Evolutionary conservation across 1,284 basidiomycete genomes (phyloP).

Genomic region (Austropuccinia psidii): DNA sequence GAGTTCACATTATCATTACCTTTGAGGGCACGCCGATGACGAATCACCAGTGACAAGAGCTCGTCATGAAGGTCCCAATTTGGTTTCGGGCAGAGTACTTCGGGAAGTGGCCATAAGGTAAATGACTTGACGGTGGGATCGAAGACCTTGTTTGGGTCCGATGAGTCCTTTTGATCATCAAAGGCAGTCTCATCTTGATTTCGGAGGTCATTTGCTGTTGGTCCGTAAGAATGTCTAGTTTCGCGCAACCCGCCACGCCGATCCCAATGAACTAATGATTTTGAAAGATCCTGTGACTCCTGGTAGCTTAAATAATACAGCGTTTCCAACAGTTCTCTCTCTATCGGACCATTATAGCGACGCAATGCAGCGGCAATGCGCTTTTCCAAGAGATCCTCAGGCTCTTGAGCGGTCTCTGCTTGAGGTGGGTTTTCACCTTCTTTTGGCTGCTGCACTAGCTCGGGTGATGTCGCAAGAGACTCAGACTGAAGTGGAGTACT

Average conservation of each 20-base stretch:
- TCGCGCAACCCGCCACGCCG: conserved; percentile 1
- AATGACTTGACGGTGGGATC: conserved; percentile 2
- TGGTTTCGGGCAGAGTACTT: conserved; percentile 1
- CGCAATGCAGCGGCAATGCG: not conserved
- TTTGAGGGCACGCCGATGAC: not conserved
- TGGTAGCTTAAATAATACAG: conserved; percentile 2
- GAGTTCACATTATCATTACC: not conserved
- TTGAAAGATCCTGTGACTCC: conserved; percentile 16
- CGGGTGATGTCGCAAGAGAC: no score
- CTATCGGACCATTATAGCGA: not conserved
- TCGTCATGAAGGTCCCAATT: conserved; percentile 29
- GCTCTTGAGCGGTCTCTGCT: not conserved
- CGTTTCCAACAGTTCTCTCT: conserved; percentile 20
- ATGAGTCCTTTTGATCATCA: not conserved
- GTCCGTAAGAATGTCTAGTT: not conserved
- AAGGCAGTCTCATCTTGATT: not conserved
- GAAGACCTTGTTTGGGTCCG: not conserved
- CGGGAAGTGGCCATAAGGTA: conserved; percentile 20
- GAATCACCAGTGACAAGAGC: not conserved
- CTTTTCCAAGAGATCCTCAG: not conserved
- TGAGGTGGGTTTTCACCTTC: not conserved
- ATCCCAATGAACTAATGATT: conserved; percentile 18
- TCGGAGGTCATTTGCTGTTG: not conserved
- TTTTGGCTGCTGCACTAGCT: no score
- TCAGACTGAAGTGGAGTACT: no score